These are phyloP conservation scores for Mycosphaerella arachidis DNA, from an alignment of 2,329 filamentous ascomycete species.

Conservation along the genomic window DNA sequence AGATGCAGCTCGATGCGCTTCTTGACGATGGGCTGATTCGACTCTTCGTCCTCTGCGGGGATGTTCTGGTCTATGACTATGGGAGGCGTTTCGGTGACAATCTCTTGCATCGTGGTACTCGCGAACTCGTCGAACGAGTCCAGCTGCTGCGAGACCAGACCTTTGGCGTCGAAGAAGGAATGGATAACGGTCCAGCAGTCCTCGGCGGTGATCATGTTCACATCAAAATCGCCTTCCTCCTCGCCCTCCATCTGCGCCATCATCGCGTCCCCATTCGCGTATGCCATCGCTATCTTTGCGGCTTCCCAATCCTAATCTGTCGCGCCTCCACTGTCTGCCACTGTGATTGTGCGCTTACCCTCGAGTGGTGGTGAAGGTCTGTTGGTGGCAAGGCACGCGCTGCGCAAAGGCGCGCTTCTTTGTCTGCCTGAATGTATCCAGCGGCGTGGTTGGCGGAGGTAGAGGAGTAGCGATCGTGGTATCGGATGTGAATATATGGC, in stretches of 20 bases:
- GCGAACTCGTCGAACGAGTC: constrained; percentile 99
- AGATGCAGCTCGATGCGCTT: constrained; percentile 95
- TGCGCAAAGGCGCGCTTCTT: constrained; percentile 17
- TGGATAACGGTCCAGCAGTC: constrained; percentile 98
- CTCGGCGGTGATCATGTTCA: constrained; percentile 72
- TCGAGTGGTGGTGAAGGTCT: not conserved
- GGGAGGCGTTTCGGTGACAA: constrained; percentile 85
- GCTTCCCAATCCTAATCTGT: not conserved
- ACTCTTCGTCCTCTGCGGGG: constrained; percentile 66
- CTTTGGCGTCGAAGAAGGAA: constrained; percentile 93
- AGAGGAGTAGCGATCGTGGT: not conserved
- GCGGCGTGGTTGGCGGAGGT: not conserved
- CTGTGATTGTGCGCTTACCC: not conserved
- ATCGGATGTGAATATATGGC: not conserved
- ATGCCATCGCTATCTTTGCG: constrained; percentile 12
- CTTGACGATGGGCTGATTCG: constrained; percentile 67
- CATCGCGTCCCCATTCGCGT: constrained; percentile 24
- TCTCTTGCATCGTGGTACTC: constrained; percentile 85
- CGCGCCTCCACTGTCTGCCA: not conserved
- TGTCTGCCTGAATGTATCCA: not conserved
- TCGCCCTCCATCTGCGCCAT: constrained; percentile 18
- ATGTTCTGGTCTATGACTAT: constrained; percentile 93
- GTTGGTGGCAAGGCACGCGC: constrained; percentile 17
- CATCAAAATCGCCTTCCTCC: constrained; percentile 23
- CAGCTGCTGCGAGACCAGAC: constrained; percentile 92